Evolutionary conservation across 176 grass and related monocot genomes (phyloP).

Genomic region (Lolium multiflorum): DNA sequence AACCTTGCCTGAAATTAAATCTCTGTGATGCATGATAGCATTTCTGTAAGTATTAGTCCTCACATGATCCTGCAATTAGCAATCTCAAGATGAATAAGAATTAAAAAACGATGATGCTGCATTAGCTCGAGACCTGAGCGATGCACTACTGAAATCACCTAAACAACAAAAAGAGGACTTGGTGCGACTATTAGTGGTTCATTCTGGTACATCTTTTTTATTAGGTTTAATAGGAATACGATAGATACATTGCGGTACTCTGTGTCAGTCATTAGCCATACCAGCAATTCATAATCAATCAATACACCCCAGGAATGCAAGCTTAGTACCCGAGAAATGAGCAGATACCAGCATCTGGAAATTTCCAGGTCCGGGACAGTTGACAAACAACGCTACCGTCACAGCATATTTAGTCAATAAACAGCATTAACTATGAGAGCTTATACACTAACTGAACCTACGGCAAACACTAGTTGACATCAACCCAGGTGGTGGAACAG

Average conservation of each 20-base stretch:
- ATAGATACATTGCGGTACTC: background rate
- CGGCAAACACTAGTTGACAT: background rate
- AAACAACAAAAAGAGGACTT: background rate
- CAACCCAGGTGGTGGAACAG: background rate
- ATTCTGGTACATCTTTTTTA: slow-evolving; percentile 29
- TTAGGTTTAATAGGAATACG: background rate
- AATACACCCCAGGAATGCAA: background rate
- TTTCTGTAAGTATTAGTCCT: slow-evolving; percentile 84
- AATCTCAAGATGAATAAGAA: slow-evolving; percentile 40
- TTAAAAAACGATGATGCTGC: slow-evolving; percentile 33
- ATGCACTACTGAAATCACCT: slow-evolving; percentile 28
- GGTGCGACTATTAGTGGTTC: background rate
- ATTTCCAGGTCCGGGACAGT: background rate
- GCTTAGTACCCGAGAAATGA: background rate
- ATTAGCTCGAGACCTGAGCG: slow-evolving; percentile 11
- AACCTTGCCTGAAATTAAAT: slow-evolving; percentile 94
- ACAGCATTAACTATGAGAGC: background rate
- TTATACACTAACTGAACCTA: background rate
- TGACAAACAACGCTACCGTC: background rate
- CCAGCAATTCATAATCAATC: background rate
- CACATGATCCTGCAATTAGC: slow-evolving; percentile 80
- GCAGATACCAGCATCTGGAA: background rate
- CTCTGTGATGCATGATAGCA: slow-evolving; percentile 86
- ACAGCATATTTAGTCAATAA: slow-evolving; percentile 21
- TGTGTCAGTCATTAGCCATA: background rate